Percentiles rank a stretch among this genome's conserved stretches.
Evolutionary conservation across 2,329 filamentous ascomycete species (phyloP).

Genomic region (Fusarium pseudocircinatum): DNA sequence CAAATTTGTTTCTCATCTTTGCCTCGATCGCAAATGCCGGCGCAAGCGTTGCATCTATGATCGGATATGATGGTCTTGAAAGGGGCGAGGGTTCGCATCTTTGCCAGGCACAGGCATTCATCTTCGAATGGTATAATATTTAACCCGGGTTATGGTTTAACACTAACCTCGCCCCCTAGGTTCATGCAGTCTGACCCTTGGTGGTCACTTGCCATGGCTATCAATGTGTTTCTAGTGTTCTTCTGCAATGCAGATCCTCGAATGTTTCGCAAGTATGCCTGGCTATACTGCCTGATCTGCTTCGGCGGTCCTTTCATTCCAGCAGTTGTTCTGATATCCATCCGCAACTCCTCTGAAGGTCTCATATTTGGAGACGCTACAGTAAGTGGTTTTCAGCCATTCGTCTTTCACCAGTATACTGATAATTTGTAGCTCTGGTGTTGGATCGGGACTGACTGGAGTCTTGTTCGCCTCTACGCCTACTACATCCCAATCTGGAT

Average conservation of each 20-base stretch:
- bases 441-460: conserved; percentile 66
- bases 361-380: conserved; percentile 65
- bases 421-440: conserved; percentile 62
- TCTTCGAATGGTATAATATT: conserved; percentile 68
- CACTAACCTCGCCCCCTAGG: conserved; percentile 54
- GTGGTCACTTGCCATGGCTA: conserved; percentile 84
- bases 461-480: conserved; percentile 64
- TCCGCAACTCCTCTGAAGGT: conserved; percentile 53
- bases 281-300: conserved; percentile 74
- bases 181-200: conserved; percentile 80
- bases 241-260: conserved; percentile 66
- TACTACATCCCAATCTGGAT: conserved; percentile 71
- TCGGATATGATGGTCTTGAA: conserved; percentile 72
- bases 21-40: conserved; percentile 57
- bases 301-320: conserved; percentile 77
- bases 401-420: background rate
- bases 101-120: conserved; percentile 69
- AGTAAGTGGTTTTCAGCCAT: conserved; percentile 48
- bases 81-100: conserved; percentile 64
- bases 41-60: conserved; percentile 72
- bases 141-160: background rate
- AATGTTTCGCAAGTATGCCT: conserved; percentile 74
- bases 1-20: conserved; percentile 60
- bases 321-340: conserved; percentile 71
- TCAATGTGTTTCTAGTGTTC: conserved; percentile 79